Conservation (phyloP, 176 grass and related monocot genomes). For the Saccharum officinarum region DNA sequence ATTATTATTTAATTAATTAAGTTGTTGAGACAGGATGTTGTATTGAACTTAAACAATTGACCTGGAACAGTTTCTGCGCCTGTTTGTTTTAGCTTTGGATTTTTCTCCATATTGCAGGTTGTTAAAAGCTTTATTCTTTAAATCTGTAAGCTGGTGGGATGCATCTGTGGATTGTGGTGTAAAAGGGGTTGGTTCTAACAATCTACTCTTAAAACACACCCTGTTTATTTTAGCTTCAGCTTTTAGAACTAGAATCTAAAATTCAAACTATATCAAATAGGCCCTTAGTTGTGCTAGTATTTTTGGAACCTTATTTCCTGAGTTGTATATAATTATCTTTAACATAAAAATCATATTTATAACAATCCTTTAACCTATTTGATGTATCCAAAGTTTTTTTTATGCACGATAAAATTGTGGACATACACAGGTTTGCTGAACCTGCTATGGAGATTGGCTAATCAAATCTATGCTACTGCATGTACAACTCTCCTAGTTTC, state of each 20-base stretch:
- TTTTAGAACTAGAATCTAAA: not conserved
- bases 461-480: not conserved
- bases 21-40: not conserved
- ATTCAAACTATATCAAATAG: not conserved
- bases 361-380: conserved; percentile 10
- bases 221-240: not conserved
- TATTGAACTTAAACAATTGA: not conserved
- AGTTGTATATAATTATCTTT: not conserved
- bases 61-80: not conserved
- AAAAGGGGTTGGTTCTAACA: not conserved
- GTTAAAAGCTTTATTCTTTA: not conserved
- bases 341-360: conserved; percentile 2
- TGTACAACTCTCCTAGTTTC: not conserved
- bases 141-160: not conserved
- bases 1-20: not conserved
- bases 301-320: conserved; percentile 5
- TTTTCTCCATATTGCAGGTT: not conserved
- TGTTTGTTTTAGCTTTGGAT: not conserved
- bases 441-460: not conserved
- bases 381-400: not conserved
- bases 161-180: not conserved
- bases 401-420: conserved; percentile 1
- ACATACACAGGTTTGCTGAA: not conserved
- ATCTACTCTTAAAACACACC: not conserved
- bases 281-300: not conserved